Base-by-base conservation (phyloP, 2,329 filamentous ascomycete genomes). In the Colletotrichum tanaceti region DNA sequence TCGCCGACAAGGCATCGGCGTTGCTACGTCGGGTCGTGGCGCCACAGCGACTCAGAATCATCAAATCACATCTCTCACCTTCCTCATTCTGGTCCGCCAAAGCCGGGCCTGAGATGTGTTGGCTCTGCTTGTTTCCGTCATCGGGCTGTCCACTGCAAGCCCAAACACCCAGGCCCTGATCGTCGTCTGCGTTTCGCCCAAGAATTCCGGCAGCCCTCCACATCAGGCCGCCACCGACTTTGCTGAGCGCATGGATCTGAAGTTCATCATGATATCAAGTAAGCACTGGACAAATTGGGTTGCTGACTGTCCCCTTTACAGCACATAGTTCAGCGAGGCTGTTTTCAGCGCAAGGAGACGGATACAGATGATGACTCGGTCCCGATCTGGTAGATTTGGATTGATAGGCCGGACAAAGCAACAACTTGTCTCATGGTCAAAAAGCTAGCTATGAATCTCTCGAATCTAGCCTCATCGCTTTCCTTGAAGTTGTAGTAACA, bases 391-490 rank as follows among this genome's bases (percentile, higher is more conserved):
- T 54, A 28, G 38, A 39, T 54, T 22, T 59, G 47, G 32, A 49
- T 28, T 65, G 41, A 65, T 65, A 59, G 54, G 61, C n/a, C 65
- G 35, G 47, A 44, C 20, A 68, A 44, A 59, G 55, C 53, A 68
- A 58, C 61, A 68, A 60, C 61, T 54, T 20, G 41, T 60, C 32
- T 58, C 65, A 44, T 35, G 59, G 60, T 71, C 55, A 46, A 49
- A 68, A 71, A 64, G 70, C 70, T 70, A 64, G 70, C 68, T 68
- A 71, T 70, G 41, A 66, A 44, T 65, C 63, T 71, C 70, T 71
- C 70, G 63, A 70, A 20, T 64, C 62, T 71, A 71, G 68, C 70
- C 63, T 71, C 63, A 68, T 70, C 52, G 70, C 63, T 64, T 61
- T 67, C 20, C 55, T n/a, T 50, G 46, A 59, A 62, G 46, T 58